Percentiles rank a stretch among this genome's conserved stretches.
Evolutionary conservation across 2,329 filamentous ascomycete genomes (phyloP).

Genomic region (Tolypocladium endophyticum): DNA sequence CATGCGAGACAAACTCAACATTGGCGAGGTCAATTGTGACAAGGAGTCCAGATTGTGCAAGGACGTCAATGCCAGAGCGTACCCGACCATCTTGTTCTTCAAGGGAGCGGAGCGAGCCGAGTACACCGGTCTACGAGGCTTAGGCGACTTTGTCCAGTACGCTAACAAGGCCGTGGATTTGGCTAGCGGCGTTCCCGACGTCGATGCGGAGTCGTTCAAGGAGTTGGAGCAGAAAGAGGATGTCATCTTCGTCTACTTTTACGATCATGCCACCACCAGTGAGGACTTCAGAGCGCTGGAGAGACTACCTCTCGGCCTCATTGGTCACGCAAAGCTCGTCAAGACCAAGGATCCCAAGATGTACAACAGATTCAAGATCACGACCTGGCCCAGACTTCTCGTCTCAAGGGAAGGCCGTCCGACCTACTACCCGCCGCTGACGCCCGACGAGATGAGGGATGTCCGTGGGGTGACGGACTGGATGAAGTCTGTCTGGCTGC

Average conservation of each 20-base stretch:
- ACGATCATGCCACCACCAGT: conserved; percentile 84
- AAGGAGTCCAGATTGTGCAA: conserved; percentile 81
- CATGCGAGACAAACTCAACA: conserved; percentile 80
- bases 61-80: conserved; percentile 68
- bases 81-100: conserved; percentile 89
- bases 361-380: conserved; percentile 81
- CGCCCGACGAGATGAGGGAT: conserved; percentile 87
- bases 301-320: conserved; percentile 73
- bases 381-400: conserved; percentile 87
- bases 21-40: conserved; percentile 96
- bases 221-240: conserved; percentile 86
- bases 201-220: conserved; percentile 66
- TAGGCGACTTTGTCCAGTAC: conserved; percentile 83
- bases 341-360: conserved; percentile 75
- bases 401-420: conserved; percentile 83
- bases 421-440: conserved; percentile 79
- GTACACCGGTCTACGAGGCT: conserved; percentile 81
- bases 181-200: conserved; percentile 66
- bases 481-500: conserved; percentile 96
- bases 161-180: conserved; percentile 77
- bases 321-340: conserved; percentile 85
- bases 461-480: conserved; percentile 67
- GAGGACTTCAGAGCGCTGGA: conserved; percentile 90
- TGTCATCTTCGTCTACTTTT: conserved; percentile 95
- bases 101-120: conserved; percentile 84